Percentiles rank a stretch among this genome's conserved stretches.
Evolutionary conservation across 139 green algal genomes (phyloP).

Genomic region (Auxenochlorella pyrenoidosa): DNA sequence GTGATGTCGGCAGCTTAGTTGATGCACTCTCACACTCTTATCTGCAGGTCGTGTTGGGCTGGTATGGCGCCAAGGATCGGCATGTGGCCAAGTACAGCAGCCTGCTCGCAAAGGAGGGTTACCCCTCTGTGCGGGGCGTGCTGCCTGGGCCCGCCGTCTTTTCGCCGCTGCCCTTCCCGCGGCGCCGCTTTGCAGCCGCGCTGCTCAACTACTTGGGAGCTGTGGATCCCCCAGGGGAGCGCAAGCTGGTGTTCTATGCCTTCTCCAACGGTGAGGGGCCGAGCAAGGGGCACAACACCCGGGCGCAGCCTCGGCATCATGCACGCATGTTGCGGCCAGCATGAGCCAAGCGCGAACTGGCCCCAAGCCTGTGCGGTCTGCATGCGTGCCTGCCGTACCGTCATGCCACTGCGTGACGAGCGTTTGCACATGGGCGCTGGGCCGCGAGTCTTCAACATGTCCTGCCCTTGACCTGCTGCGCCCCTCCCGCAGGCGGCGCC

Average conservation of each 20-base stretch:
- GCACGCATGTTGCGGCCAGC: no score
- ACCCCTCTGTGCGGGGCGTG: slow-evolving; percentile 5
- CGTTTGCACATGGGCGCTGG: no score
- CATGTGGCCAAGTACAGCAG: slow-evolving; percentile 21
- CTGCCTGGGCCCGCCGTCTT: slow-evolving; percentile 27
- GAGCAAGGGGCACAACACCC: neutral
- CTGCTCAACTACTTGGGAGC: slow-evolving; percentile 18
- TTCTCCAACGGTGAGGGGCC: slow-evolving; percentile 43
- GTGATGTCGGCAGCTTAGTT: neutral
- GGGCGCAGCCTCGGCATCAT: neutral
- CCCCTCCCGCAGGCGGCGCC: neutral
- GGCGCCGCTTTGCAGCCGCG: slow-evolving; percentile 3
- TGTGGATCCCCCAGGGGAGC: neutral
- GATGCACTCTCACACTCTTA: neutral
- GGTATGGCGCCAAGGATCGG: slow-evolving; percentile 2
- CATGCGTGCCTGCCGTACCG: no score
- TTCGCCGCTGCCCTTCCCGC: neutral
- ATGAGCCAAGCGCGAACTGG: no score
- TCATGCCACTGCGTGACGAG: neutral
- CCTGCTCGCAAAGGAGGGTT: slow-evolving; percentile 9
- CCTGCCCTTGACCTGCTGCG: no score
- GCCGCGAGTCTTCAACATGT: no score
- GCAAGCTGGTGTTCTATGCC: slow-evolving; percentile 28
- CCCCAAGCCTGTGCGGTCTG: no score
- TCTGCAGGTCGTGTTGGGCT: slow-evolving; percentile 31